Evolutionary conservation across 2,329 filamentous ascomycete genomes (phyloP).

Genomic region (Pyricularia grisea): DNA sequence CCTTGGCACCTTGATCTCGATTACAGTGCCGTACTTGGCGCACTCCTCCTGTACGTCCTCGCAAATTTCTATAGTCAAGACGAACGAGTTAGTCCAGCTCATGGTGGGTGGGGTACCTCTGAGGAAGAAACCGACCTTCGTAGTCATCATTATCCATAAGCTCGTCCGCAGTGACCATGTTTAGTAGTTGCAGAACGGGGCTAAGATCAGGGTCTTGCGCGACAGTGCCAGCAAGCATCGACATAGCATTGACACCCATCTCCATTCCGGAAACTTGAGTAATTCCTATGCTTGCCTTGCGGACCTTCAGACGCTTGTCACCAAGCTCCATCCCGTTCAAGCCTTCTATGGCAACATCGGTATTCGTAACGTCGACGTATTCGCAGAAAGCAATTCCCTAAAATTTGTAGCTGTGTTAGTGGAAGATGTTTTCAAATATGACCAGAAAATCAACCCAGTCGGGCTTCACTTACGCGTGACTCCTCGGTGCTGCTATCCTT

Average conservation of each 20-base stretch:
- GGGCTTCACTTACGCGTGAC: slow-evolving; percentile 59
- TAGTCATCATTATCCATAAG: slow-evolving; percentile 91
- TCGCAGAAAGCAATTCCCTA: slow-evolving; percentile 96
- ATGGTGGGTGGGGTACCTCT: slow-evolving; percentile 8
- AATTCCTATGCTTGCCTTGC: slow-evolving; percentile 82
- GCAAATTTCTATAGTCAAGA: slow-evolving; percentile 64
- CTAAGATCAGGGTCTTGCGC: slow-evolving; percentile 70
- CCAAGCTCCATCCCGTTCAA: slow-evolving; percentile 91
- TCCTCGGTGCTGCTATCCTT: slow-evolving; percentile 81
- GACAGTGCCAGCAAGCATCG: slow-evolving; percentile 87
- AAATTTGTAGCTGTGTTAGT: slow-evolving; percentile 16
- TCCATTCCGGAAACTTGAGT: slow-evolving; percentile 90
- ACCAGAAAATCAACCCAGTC: neutral
- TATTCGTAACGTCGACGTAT: slow-evolving; percentile 69
- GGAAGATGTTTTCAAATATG: neutral
- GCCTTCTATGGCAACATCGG: slow-evolving; percentile 80
- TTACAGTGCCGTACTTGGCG: slow-evolving; percentile 74
- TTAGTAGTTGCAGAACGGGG: slow-evolving; percentile 82
- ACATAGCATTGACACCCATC: slow-evolving; percentile 96
- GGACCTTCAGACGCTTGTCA: slow-evolving; percentile 75
- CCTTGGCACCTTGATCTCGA: slow-evolving; percentile 88
- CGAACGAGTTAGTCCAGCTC: slow-evolving; percentile 19
- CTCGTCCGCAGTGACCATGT: slow-evolving; percentile 97
- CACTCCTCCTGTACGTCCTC: slow-evolving; percentile 94
- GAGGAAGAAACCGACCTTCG: slow-evolving; percentile 52